phyloP scores from a whole-genome alignment of 352 stramenopile species.

The Pythium sp. region DNA sequence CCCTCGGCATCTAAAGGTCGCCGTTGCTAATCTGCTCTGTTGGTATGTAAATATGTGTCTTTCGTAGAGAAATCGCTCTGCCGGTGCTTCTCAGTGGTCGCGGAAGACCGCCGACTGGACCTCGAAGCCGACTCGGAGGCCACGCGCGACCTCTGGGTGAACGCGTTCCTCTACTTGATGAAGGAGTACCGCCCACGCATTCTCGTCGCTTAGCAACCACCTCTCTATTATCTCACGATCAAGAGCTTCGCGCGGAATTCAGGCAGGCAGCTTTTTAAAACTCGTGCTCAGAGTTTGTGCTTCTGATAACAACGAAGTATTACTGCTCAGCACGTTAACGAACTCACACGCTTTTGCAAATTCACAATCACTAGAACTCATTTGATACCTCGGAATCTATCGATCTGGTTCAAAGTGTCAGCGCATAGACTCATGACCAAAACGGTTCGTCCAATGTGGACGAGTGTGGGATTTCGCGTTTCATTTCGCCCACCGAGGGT shows the following conservation, averaged over 20 bases:
- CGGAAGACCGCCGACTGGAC: constrained; percentile 61
- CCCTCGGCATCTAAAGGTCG: not conserved
- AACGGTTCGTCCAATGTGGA: not conserved
- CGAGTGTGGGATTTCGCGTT: not conserved
- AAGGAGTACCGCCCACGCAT: constrained; percentile 45
- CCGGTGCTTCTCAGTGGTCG: constrained; percentile 64
- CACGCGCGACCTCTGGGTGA: constrained; percentile 61
- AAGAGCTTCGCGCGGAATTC: not conserved
- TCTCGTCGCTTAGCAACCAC: constrained; percentile 35
- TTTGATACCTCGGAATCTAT: not conserved
- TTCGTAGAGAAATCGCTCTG: constrained; percentile 57
- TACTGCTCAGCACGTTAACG: not conserved
- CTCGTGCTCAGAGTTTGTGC: not conserved
- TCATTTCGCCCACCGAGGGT: not conserved
- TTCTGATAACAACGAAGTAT: not conserved
- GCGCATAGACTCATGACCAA: not conserved
- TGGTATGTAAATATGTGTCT: not conserved
- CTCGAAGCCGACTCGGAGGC: constrained; percentile 71
- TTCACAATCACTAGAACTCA: not conserved
- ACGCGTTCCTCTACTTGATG: constrained; percentile 47
- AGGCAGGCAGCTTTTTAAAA: not conserved
- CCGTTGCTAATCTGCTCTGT: not conserved
- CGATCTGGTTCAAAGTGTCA: not conserved
- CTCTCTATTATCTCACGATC: not conserved
- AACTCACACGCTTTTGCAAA: not conserved